Evolutionary conservation across 495 filamentous ascomycete species (phyloP), one percentile per base, ranked within the genome.

Genomic region (Penicillium taxi): DNA sequence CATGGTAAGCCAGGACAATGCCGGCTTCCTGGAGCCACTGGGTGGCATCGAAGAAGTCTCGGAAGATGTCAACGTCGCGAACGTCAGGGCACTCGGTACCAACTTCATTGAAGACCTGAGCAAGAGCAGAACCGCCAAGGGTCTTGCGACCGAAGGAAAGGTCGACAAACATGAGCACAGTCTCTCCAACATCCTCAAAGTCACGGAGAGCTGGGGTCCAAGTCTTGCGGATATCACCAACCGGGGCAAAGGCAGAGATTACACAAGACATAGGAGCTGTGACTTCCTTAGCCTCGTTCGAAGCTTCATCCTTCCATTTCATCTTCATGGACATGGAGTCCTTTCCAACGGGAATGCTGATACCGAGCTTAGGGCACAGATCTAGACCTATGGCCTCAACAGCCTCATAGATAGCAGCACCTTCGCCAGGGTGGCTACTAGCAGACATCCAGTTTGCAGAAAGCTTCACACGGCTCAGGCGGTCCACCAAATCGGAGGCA

Each of bases 401-500:
- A 20, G 86, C 91, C 59, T 94, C 89, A 41, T 95, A 98, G 27
- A 98, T 73, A 22, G 82, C 89, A 35, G 91, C 93, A 23, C 84
- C 91, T 59, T 98, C 91, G 32, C 93, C 91, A 9, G 85, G 82
- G 58, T 95, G 89, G 53, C 80, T 90, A 40, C 86, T 84, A 6
- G 91, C 88, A 1, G 87, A 86, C 93, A 96, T 98, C 91, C 91
- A 98, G 62, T 98, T 96, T 8, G 93, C 91, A 2, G 87, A 95
- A 9, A 96, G 71, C 52, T 87, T 80, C 9, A 96, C 78, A 20
- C 83, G 75, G 42, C 73, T 73, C 27, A 96, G 64, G 20, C 83
- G 76, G 33, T 81, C 83, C 47, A 81, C 72, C 32, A 94, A 67
- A 50, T 94, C 81, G 2, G 91, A 84, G 20, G 91, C 90, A 12